Evolutionary conservation across 306 rosid species (phyloP), one percentile per base, ranked within the genome.

Genomic region (Vigna mungo): DNA sequence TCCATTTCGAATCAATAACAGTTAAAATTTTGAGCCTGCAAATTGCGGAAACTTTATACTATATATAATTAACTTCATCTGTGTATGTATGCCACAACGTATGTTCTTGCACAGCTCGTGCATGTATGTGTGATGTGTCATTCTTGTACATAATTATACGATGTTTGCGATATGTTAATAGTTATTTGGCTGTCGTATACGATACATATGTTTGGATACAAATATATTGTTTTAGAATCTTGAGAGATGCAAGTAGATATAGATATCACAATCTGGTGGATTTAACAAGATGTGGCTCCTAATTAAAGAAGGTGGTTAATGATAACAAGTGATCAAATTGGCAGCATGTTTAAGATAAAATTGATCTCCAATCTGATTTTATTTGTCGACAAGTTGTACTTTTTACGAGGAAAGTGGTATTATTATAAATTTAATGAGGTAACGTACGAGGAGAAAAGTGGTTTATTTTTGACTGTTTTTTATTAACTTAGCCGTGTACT

Each of bases 401-500:
- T 82, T 63, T 44, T 30, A 60, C 43, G 46, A 32, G 27, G 16
- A 68, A 44, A 56, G 68, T 44, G 54, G 71, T 82, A 20, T 52
- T 75, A 16, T 59, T 74, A 47, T 44, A 61, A 60, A 21, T 37
- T 59, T 34, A 21, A 20, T 34, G 43, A 27, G 23, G n/a, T 56
- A 72, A 68, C 17, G 10, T 75, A 63, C 62, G 61, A 34, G 59
- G 69, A 72, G 59, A 73, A 83, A 85, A 79, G 84, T 83, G 89
- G 39, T 67, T 61, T 61, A 23, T 43, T 66, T 41, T 18, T 18
- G 2, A 3, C 32, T 30, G 4, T 30, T 66, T 66, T 41, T 18
- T 1, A 66, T 18, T 18, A 65, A 2, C 2, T 39, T 41, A 20
- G 34, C 9, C 18, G 41, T 37, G 32, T 12, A 12, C 20, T 11